Conservation (phyloP, 1,284 basidiomycete species). For the Wallemia ichthyophaga region DNA sequence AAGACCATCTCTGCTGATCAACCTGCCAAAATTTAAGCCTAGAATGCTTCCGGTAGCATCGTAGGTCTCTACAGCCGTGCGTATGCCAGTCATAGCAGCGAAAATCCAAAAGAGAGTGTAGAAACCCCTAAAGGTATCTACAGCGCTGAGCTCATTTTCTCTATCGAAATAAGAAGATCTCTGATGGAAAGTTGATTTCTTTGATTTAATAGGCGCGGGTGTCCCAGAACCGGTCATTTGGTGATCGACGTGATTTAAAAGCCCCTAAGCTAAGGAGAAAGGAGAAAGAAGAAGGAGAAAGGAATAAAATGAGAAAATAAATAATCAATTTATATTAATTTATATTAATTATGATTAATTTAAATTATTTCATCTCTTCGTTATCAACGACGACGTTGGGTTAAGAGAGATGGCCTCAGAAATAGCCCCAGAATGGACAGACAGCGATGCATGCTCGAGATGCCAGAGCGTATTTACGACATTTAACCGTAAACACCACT, state of each 20-base stretch:
- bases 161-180: constrained; percentile 58
- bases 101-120: constrained; percentile 60
- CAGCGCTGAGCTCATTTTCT: constrained; percentile 33
- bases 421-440: constrained; percentile 65
- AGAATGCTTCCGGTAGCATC: constrained; percentile 46
- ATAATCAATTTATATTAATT: no score
- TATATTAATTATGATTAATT: neutral
- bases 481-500: constrained; percentile 94
- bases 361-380: neutral
- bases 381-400: neutral
- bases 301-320: no score
- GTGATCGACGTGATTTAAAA: no score
- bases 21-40: constrained; percentile 46
- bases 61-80: constrained; percentile 43
- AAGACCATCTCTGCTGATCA: constrained; percentile 62
- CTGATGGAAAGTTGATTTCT: constrained; percentile 50
- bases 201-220: constrained; percentile 12
- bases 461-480: constrained; percentile 78
- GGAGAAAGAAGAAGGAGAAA: no score
- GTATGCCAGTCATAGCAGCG: constrained; percentile 29
- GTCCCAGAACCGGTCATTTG: no score
- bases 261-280: no score
- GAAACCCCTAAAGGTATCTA: constrained; percentile 76
- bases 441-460: constrained; percentile 75
- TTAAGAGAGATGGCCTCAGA: neutral